Evolutionary conservation across 768 basidiomycete species (phyloP).

Genomic region (Coprinellus aureogranulatus): DNA sequence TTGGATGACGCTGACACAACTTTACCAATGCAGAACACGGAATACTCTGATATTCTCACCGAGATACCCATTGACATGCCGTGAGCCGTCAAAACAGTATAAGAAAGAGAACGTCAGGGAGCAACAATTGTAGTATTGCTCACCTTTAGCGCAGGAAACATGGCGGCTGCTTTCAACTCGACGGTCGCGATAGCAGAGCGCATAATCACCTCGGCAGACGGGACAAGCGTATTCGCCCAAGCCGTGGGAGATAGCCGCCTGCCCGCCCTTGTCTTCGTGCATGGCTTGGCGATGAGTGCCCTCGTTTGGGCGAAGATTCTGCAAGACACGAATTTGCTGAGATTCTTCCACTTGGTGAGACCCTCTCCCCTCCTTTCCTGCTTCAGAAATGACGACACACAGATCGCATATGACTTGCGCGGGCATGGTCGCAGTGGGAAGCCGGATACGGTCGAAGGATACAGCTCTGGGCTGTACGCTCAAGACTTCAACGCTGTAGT

Average conservation of each 20-base stretch:
- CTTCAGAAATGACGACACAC: background rate
- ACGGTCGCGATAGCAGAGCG: too few species aligned
- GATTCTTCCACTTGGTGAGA: constrained; percentile 25
- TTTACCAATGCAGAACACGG: too few species aligned
- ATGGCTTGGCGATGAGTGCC: constrained; percentile 37
- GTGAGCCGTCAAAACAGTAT: too few species aligned
- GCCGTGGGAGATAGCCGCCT: constrained; percentile 36
- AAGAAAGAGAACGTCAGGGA: too few species aligned
- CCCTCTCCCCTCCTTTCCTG: background rate
- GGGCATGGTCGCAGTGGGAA: constrained; percentile 35
- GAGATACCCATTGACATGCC: too few species aligned
- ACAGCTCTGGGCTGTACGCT: constrained; percentile 27
- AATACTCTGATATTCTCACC: too few species aligned
- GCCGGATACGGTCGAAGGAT: constrained; percentile 22
- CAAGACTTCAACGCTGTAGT: constrained; percentile 33
- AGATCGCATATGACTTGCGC: constrained; percentile 27
- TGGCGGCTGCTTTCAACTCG: too few species aligned
- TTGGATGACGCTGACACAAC: too few species aligned
- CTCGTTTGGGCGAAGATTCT: constrained; percentile 38
- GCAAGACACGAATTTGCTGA: constrained; percentile 22
- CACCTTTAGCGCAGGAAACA: too few species aligned
- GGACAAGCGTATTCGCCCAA: constrained; percentile 38
- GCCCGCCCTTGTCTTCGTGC: constrained; percentile 40
- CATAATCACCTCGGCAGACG: constrained; percentile 27
- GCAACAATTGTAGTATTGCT: too few species aligned